A percentile compares a stretch with the other conserved stretches of the same genome.
These are phyloP conservation scores for Lipomyces oligophaga DNA, from an alignment of 805 yeast species.

Conservation along the genomic window DNA sequence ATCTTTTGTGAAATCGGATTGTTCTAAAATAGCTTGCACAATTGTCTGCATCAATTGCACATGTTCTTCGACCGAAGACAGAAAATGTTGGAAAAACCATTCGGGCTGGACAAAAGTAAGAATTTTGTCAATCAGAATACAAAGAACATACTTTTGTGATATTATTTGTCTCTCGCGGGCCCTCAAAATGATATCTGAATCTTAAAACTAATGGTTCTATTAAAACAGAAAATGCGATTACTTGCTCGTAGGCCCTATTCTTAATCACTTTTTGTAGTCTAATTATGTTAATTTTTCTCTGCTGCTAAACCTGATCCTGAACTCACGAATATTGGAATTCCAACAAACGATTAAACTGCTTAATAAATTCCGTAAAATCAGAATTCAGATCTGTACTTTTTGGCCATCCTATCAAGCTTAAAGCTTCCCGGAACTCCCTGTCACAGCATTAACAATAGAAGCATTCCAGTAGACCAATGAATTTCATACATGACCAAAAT, in stretches of 20 bases:
- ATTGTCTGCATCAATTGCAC: conserved; percentile 30
- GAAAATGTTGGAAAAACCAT: conserved; percentile 55
- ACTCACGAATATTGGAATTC: conserved; percentile 20
- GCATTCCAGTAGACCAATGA: background rate
- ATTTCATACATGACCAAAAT: conserved; percentile 10
- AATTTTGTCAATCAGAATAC: background rate
- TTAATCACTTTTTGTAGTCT: background rate
- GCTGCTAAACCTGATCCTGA: background rate
- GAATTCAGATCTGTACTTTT: background rate
- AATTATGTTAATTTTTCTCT: no score
- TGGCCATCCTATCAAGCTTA: conserved; percentile 26
- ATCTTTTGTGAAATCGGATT: conserved; percentile 19
- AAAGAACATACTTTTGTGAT: conserved; percentile 43
- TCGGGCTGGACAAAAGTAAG: conserved; percentile 46
- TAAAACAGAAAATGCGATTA: conserved; percentile 43
- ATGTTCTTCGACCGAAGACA: conserved; percentile 36
- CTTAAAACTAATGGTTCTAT: conserved; percentile 47
- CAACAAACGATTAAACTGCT: conserved; percentile 8
- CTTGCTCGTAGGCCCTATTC: conserved; percentile 1
- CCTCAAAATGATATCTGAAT: conserved; percentile 59
- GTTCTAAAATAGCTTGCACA: conserved; percentile 30
- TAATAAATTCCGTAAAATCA: conserved; percentile 3
- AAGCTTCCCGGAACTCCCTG: conserved; percentile 16
- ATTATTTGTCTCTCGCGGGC: conserved; percentile 56
- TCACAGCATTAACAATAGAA: background rate